Conservation (phyloP, 768 basidiomycete genomes). For the Tremella yokohamensis region DNA sequence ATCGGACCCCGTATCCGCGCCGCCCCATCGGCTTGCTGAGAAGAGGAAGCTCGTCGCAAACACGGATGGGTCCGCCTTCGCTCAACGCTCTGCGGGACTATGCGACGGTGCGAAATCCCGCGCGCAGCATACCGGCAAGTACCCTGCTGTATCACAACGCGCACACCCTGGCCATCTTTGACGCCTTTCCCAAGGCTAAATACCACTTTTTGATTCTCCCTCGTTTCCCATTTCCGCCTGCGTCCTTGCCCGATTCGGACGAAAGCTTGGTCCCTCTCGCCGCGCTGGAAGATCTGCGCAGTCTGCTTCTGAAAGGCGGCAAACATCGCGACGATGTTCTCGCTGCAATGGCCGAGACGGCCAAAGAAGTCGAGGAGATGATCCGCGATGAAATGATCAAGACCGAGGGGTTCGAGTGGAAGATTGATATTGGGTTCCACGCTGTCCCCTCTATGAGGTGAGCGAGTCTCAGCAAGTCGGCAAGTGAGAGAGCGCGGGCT, state of each 20-base stretch:
- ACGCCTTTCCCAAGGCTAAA: constrained; percentile 57
- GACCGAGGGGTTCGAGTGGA: constrained; percentile 50
- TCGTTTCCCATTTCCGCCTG: constrained; percentile 53
- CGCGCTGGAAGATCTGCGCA: constrained; percentile 58
- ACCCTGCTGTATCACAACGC: constrained; percentile 27
- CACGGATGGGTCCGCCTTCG: no score
- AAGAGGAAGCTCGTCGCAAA: no score
- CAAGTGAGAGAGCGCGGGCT: not conserved
- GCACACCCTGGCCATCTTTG: constrained; percentile 40
- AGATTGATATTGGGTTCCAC: constrained; percentile 77
- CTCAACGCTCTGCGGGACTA: constrained; percentile 24
- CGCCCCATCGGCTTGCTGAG: no score
- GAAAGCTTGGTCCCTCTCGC: constrained; percentile 49
- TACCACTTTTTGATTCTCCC: constrained; percentile 90
- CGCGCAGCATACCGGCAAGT: constrained; percentile 18
- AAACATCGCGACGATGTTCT: constrained; percentile 60
- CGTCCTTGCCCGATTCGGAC: constrained; percentile 27
- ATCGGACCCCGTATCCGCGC: no score
- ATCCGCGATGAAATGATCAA: constrained; percentile 76
- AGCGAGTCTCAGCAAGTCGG: constrained; percentile 44
- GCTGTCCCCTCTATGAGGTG: constrained; percentile 80
- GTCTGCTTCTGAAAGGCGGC: constrained; percentile 58
- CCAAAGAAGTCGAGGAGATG: constrained; percentile 58
- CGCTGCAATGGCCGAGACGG: constrained; percentile 58
- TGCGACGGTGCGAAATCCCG: constrained; percentile 30